Conservation (phyloP, 2,329 filamentous ascomycete species). For the Aspergillus quadricinctus region DNA sequence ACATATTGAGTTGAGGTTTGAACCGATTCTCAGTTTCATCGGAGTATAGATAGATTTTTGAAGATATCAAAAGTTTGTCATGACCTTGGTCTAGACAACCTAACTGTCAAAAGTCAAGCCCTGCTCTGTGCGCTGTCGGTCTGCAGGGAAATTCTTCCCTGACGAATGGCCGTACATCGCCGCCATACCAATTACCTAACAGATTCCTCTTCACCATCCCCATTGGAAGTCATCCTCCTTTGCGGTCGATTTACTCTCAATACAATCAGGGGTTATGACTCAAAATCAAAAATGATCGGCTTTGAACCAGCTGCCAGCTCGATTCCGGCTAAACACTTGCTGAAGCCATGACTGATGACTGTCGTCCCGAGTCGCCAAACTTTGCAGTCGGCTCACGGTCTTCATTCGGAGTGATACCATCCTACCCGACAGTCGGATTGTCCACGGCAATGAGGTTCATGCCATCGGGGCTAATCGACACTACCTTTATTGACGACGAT, state of each 20-base stretch:
- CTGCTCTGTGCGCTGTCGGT: slow-evolving; percentile 19
- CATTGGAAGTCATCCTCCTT: slow-evolving; percentile 10
- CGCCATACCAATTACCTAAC: slow-evolving; percentile 31
- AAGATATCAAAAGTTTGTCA: background rate
- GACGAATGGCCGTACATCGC: slow-evolving; percentile 22
- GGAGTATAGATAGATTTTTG: background rate
- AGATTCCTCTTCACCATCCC: slow-evolving; percentile 17
- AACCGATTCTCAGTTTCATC: background rate
- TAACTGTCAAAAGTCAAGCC: slow-evolving; percentile 18
- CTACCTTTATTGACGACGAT: background rate
- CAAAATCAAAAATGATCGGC: background rate
- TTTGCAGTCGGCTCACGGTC: no score
- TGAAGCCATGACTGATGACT: background rate
- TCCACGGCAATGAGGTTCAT: background rate
- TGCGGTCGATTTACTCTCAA: background rate
- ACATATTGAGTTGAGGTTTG: background rate
- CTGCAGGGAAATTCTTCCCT: slow-evolving; percentile 5
- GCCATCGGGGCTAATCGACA: background rate
- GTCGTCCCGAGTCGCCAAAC: background rate
- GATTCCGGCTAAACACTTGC: background rate
- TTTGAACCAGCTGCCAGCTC: background rate
- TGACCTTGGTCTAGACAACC: slow-evolving; percentile 13
- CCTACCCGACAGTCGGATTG: background rate
- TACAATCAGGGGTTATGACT: background rate
- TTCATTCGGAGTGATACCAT: background rate